These are phyloP conservation scores for Pichia paraexigua DNA, from an alignment of 805 yeast genomes.

Conservation along the genomic window DNA sequence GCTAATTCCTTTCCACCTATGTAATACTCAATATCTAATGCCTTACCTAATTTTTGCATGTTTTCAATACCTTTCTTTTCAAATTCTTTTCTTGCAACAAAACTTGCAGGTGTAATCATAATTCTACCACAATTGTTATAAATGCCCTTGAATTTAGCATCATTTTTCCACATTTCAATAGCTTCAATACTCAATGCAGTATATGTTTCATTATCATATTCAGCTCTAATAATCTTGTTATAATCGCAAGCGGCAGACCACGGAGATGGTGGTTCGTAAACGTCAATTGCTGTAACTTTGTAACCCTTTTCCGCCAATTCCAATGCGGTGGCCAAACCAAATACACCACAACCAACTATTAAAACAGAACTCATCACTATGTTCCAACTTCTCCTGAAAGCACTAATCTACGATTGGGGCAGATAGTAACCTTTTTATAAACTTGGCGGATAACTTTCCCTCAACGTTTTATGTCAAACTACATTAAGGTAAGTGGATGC, in stretches of 20 bases:
- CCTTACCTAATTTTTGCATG: conserved; percentile 24
- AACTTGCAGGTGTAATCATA: conserved; percentile 29
- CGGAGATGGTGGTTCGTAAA: conserved; percentile 35
- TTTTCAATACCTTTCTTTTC: conserved; percentile 32
- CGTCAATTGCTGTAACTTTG: conserved; percentile 33
- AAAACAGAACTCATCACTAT: conserved; percentile 8
- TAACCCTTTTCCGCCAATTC: conserved; percentile 28
- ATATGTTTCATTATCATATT: conserved; percentile 37
- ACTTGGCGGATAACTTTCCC: background rate
- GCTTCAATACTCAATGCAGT: conserved; percentile 40
- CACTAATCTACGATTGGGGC: no score
- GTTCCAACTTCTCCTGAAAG: no score
- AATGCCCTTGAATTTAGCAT: conserved; percentile 27
- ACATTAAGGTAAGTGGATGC: background rate
- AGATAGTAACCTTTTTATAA: no score
- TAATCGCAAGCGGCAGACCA: conserved; percentile 41
- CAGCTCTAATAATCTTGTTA: conserved; percentile 42
- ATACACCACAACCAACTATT: conserved; percentile 35
- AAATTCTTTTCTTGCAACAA: conserved; percentile 30
- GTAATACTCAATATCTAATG: conserved; percentile 22
- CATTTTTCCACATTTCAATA: conserved; percentile 30
- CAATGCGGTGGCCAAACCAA: conserved; percentile 39
- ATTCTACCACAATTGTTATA: conserved; percentile 38
- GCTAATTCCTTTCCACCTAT: conserved; percentile 28
- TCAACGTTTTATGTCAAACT: background rate